Evolutionary conservation across 73 alveolate genomes (phyloP), one percentile per base, ranked within the genome.

Genomic region (Vitrella brassicaformis): DNA sequence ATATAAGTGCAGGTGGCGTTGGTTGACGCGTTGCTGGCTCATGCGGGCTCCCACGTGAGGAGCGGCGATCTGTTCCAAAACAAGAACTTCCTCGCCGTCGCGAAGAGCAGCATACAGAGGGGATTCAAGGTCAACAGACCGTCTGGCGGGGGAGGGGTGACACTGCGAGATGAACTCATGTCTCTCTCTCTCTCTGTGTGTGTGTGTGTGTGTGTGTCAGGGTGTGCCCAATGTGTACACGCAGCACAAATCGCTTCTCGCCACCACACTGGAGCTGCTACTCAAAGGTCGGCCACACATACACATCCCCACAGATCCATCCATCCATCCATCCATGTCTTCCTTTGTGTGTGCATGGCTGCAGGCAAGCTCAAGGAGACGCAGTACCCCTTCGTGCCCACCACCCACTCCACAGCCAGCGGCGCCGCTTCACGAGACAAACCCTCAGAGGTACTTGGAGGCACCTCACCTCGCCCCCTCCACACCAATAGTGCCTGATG

Each of bases 221-320:
- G 95, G 89, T 56, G 98, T 88, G 66, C 87, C 92, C 19, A 85
- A 93, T 85, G 94, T 94, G 31, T 87, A 80, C 76, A 87, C 96
- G 22, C 91, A 94, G 89, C 98, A 94, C 80, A 81, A 92, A 78
- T 88, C 94, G 27, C 85, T 72, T 47, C 32, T 92, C 30, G 67
- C 81, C 68, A 88, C 82, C 19, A 80, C 87, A 14, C 71, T 90
- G 19, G 96, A 90, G 28, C 79, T 87, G 27, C 26, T 90, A 31
- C 31, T 70, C 70, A 90, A 86, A 70, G 93, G 94, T 47, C 87
- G 71, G 67, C 14, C n/a, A n/a, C n/a, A n/a, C n/a, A n/a, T n/a
- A n/a, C n/a, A n/a, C n/a, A n/a, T n/a, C n/a, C n/a, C n/a, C n/a
- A n/a, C n/a, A n/a, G n/a, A n/a, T n/a, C n/a, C n/a, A n/a, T n/a